Evolutionary conservation across 768 basidiomycete species (phyloP).

Genomic region (Suillus plorans): DNA sequence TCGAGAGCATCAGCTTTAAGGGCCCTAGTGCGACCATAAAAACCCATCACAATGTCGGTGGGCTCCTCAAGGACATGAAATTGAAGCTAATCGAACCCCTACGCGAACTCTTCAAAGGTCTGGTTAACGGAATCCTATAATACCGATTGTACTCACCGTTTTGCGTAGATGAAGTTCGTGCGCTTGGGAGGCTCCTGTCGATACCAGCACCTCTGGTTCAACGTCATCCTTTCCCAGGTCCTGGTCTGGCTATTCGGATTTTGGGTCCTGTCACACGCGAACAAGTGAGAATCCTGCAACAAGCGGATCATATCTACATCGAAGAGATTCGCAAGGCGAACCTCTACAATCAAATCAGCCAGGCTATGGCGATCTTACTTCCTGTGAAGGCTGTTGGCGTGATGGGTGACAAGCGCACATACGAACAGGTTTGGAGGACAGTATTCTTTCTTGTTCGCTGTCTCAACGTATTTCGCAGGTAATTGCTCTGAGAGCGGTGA

Average conservation of each 20-base stretch:
- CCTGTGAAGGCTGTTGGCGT: constrained; percentile 98
- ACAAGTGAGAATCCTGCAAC: constrained; percentile 88
- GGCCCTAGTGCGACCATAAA: constrained; percentile 99
- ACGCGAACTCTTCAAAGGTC: constrained; percentile 97
- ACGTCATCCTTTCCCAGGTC: constrained; percentile 98
- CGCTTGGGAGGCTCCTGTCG: constrained; percentile 83
- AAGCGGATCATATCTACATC: constrained; percentile 94
- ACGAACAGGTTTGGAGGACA: constrained; percentile 71
- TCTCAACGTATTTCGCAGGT: constrained; percentile 48
- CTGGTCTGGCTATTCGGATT: constrained; percentile 97
- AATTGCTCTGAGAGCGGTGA: constrained; percentile 91
- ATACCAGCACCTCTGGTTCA: constrained; percentile 94
- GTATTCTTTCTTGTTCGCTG: background rate
- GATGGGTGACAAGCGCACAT: constrained; percentile 95
- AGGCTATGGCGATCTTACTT: constrained; percentile 94
- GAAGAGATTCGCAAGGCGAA: constrained; percentile 95
- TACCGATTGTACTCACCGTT: background rate
- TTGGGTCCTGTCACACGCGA: constrained; percentile 92
- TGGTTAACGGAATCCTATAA: constrained; percentile 13
- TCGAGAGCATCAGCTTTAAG: constrained; percentile 99
- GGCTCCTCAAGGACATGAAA: constrained; percentile 95
- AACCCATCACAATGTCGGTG: constrained; percentile 99
- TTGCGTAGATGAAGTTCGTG: constrained; percentile 86
- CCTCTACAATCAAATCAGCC: constrained; percentile 89
- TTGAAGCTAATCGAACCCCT: constrained; percentile 97